Conservation (phyloP, 768 basidiomycete species). For the Pleurotus djamor region DNA sequence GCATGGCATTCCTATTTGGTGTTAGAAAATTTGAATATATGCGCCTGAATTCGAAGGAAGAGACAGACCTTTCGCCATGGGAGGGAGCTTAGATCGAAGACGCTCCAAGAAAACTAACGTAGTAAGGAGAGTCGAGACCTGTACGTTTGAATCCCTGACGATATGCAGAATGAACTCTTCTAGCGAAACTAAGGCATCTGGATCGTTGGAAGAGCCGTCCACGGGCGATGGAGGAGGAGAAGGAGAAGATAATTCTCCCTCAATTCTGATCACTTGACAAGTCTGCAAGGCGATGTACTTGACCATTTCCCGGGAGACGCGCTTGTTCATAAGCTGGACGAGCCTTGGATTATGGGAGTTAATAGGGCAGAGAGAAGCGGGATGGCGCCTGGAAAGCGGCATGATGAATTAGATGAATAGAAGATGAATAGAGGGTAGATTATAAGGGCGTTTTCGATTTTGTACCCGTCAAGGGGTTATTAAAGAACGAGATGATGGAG, state of each 20-base stretch:
- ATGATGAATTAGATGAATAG: conserved; percentile 6
- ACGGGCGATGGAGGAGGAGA: conserved; percentile 10
- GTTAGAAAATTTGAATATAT: conserved; percentile 9
- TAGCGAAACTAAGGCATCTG: conserved; percentile 50
- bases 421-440: conserved; percentile 1
- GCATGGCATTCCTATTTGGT: conserved; percentile 72
- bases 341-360: conserved; percentile 79
- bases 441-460: conserved; percentile 4
- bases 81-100: conserved; percentile 74
- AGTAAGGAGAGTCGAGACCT: conserved; percentile 85
- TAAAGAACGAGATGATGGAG: background rate
- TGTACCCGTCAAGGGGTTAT: conserved; percentile 8
- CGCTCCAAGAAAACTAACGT: conserved; percentile 93
- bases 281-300: conserved; percentile 79
- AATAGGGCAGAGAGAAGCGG: conserved; percentile 80
- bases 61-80: conserved; percentile 77
- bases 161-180: conserved; percentile 84
- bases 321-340: conserved; percentile 72
- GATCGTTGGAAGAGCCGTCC: conserved; percentile 9
- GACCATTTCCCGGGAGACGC: conserved; percentile 85
- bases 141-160: conserved; percentile 81
- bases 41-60: background rate
- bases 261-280: conserved; percentile 70
- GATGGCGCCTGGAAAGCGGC: conserved; percentile 38
- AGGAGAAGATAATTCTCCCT: conserved; percentile 42